Conservation (phyloP, 1,139 yeast species). For the Geotrichum bryndzae region DNA sequence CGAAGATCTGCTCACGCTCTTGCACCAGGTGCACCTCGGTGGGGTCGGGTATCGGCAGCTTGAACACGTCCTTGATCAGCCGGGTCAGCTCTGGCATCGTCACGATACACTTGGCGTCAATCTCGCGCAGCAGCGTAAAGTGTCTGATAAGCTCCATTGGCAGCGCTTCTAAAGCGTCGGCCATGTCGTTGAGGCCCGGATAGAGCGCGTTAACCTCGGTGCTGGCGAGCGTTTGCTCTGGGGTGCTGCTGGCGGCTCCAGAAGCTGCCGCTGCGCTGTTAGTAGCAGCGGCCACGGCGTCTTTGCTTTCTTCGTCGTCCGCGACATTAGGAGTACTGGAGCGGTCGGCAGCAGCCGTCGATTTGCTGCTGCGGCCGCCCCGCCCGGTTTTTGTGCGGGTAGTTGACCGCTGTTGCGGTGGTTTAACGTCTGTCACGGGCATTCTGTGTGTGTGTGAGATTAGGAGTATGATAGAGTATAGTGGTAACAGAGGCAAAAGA, state of each 20-base stretch:
- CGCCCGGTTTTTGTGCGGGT: background rate
- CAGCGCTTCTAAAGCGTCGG: constrained; percentile 87
- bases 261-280: background rate
- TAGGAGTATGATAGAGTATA: background rate
- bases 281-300: background rate
- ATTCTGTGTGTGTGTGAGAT: background rate
- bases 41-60: constrained; percentile 17
- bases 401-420: background rate
- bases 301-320: background rate
- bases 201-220: constrained; percentile 27
- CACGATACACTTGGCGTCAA: constrained; percentile 86
- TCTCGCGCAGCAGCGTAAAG: constrained; percentile 82
- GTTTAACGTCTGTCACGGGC: background rate
- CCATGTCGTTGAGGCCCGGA: constrained; percentile 87
- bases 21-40: constrained; percentile 19
- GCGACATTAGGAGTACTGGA: background rate
- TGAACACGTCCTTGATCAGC: constrained; percentile 52
- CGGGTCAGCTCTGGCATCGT: constrained; percentile 62
- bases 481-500: background rate
- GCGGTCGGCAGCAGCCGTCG: background rate
- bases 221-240: background rate
- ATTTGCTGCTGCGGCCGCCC: background rate
- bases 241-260: background rate
- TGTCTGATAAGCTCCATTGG: constrained; percentile 81
- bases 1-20: constrained; percentile 37